A percentile compares a stretch with the other conserved stretches of the same genome.
Evolutionary conservation across 2,329 filamentous ascomycete species (phyloP).

Genomic region (Thyridium curvatum): DNA sequence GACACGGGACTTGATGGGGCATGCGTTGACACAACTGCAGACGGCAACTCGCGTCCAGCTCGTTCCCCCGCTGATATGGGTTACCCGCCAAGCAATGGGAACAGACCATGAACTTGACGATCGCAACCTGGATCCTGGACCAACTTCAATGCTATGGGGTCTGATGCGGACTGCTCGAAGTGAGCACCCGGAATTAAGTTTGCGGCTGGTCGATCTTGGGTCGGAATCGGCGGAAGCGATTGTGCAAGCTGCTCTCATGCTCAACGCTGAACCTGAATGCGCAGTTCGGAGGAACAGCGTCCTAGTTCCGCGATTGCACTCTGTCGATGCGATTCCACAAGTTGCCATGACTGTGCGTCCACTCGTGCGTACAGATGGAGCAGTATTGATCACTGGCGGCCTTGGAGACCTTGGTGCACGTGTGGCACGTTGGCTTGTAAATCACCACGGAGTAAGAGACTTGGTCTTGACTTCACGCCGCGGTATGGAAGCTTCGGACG

Average conservation of each 20-base stretch:
- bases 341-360: slow-evolving; percentile 1
- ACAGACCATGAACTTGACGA: slow-evolving; percentile 11
- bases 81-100: slow-evolving; percentile 15
- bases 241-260: slow-evolving; percentile 8
- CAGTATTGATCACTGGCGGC: slow-evolving; percentile 19
- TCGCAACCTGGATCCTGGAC: slow-evolving; percentile 10
- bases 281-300: slow-evolving; percentile 11
- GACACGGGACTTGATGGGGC: slow-evolving; percentile 9
- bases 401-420: slow-evolving; percentile 17
- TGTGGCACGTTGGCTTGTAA: slow-evolving; percentile 17
- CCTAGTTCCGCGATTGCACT: slow-evolving; percentile 14
- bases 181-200: slow-evolving; percentile 19
- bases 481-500: slow-evolving; percentile 17
- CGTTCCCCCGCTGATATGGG: slow-evolving; percentile 14
- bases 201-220: slow-evolving; percentile 16
- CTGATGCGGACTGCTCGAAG: slow-evolving; percentile 18
- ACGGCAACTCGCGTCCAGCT: slow-evolving; percentile 11
- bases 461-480: slow-evolving; percentile 19
- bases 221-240: slow-evolving; percentile 4
- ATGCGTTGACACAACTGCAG: slow-evolving; percentile 16
- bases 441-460: slow-evolving; percentile 16
- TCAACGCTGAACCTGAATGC: slow-evolving; percentile 12
- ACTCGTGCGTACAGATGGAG: slow-evolving; percentile 14
- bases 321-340: slow-evolving; percentile 3
- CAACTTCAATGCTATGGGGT: slow-evolving; percentile 16